Base-by-base conservation (phyloP, 2,329 filamentous ascomycete genomes). In the Diaporthe vexans region DNA sequence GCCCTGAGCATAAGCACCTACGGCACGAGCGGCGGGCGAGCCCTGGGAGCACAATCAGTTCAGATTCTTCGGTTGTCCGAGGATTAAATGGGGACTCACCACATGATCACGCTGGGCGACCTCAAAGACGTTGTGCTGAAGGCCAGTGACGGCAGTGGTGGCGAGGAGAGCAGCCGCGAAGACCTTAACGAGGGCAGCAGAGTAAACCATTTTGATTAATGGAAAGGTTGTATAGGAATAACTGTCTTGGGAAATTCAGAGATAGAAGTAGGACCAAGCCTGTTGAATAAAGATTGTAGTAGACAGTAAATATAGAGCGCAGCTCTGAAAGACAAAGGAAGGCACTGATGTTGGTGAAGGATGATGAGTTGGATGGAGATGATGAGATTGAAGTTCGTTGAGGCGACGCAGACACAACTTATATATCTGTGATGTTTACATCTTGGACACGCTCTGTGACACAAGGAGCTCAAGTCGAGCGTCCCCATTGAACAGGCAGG, bases 191-290 rank as follows among this genome's bases (percentile, higher is more conserved):
- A 40, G 21, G 33, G 33, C 57, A 59, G 57, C 57, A 21, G 33
- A 59, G 57, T 59, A 59, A 40, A 59, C 57, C 33, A 59, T 59
- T 40, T 59, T 59, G 33, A 59, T 40, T 59, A 59, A 13, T 59
- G 33, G 57, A 40, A 40, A 59, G 4, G 21, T n/a, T 59, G n/a
- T 24, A 40, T 40, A 26, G 21, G 10, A 59, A 59, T 59, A 24
- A 40, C 35, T 37, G 33, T n/a, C 13, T 40, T 59, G 10, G n/a
- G 8, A 26, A n/a, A 59, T 40, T 40, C 13, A 33, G 29, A 33
- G 29, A 33, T 33, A 33, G 29, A 33, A 7, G 29, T 33, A 33
- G 29, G 29, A 33, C 29, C 29, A 33, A 33, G 29, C 29, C 29
- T 33, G 29, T 33, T 33, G 29, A 33, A 33, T 33, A 33, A 33